phyloP scores from a whole-genome alignment of 2,329 filamentous ascomycete species.

The Annulohypoxylon truncatum region DNA sequence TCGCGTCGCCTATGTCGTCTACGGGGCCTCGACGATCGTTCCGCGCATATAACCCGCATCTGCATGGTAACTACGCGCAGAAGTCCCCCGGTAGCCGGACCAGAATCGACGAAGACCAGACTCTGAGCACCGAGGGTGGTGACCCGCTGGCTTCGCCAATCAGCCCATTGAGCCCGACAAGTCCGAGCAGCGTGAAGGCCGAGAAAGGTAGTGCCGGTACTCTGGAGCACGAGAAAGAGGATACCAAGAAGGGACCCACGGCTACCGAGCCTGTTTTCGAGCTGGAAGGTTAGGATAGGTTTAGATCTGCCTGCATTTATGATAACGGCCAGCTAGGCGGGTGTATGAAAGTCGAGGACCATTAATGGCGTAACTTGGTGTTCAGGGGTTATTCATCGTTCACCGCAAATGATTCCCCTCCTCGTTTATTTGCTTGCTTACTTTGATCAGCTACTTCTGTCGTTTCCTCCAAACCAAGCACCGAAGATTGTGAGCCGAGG shows the following conservation, averaged over 20 bases:
- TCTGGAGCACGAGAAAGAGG: background rate
- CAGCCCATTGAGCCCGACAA: background rate
- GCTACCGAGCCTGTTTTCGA: background rate
- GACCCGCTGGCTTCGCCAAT: background rate
- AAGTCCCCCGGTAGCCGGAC: background rate
- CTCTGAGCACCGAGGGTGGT: background rate
- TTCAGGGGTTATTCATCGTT: background rate
- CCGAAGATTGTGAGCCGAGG: background rate
- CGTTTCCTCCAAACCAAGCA: background rate
- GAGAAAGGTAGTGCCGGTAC: background rate
- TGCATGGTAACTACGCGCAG: slow-evolving; percentile 33
- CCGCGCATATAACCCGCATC: slow-evolving; percentile 32
- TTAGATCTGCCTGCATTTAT: background rate
- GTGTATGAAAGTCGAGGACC: background rate
- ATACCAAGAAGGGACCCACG: background rate
- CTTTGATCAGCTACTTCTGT: background rate
- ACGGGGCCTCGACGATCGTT: slow-evolving; percentile 13
- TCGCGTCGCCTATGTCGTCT: background rate
- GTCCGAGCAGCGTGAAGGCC: background rate
- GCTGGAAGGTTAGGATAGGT: background rate
- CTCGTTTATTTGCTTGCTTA: slow-evolving; percentile 2
- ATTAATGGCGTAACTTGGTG: background rate
- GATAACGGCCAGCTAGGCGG: background rate
- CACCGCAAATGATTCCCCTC: background rate
- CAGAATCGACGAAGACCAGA: background rate